Evolutionary conservation across 139 green algal species (phyloP).

Genomic region (Tetraselmis chui): DNA sequence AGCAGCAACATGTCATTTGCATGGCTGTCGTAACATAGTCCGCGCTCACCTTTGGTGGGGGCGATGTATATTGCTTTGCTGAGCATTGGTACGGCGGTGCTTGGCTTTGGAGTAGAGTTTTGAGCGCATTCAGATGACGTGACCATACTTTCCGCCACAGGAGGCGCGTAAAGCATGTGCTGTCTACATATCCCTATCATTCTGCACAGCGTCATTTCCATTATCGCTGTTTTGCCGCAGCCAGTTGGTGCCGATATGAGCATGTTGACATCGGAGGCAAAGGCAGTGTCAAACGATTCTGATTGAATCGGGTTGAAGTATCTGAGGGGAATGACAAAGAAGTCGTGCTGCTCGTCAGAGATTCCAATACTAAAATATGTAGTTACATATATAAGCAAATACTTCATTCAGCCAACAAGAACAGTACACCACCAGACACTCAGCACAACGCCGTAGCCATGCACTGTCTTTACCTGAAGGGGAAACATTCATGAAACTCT

Average conservation of each 20-base stretch:
- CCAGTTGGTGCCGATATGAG: not conserved
- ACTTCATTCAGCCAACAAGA: no score
- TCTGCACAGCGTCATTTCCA: not conserved
- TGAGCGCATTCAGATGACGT: no score
- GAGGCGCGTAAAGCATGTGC: no score
- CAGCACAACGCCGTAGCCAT: not conserved
- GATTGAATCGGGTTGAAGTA: not conserved
- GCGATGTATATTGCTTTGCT: not conserved
- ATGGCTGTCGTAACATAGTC: no score
- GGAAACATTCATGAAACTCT: not conserved
- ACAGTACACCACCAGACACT: not conserved
- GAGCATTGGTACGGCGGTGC: no score
- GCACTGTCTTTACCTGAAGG: not conserved
- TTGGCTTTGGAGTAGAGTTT: not conserved
- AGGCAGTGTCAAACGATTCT: not conserved
- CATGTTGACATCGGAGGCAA: not conserved
- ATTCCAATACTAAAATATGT: no score
- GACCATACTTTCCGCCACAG: no score
- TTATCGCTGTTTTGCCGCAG: not conserved
- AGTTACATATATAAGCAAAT: no score
- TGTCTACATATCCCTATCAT: not conserved
- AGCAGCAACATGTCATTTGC: no score
- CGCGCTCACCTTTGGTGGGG: not conserved
- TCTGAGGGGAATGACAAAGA: no score
- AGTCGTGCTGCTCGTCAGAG: no score